Evolutionary conservation across 208 protist species (phyloP).

Genomic region (Leishmania arabica): DNA sequence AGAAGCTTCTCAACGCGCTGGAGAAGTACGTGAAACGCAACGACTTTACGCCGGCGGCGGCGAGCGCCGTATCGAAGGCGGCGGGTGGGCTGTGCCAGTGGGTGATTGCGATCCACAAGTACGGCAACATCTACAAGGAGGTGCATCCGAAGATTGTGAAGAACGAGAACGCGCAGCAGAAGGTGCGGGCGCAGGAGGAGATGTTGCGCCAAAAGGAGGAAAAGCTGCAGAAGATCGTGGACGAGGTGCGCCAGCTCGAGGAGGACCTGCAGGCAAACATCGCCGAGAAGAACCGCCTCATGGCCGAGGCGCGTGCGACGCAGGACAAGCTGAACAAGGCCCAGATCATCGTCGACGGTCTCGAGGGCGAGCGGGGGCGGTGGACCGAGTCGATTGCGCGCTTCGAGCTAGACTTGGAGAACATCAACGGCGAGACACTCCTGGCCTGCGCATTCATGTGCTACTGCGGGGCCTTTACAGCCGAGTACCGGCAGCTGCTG

Average conservation of each 20-base stretch:
- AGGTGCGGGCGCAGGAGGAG: slow-evolving; percentile 95
- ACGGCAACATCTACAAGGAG: slow-evolving; percentile 96
- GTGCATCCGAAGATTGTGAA: slow-evolving; percentile 97
- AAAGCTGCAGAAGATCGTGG: slow-evolving; percentile 92
- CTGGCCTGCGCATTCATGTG: slow-evolving; percentile 97
- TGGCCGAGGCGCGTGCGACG: slow-evolving; percentile 92
- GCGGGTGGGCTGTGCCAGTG: slow-evolving; percentile 97
- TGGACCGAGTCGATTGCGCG: slow-evolving; percentile 95
- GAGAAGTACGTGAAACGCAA: slow-evolving; percentile 94
- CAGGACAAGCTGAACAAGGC: slow-evolving; percentile 97
- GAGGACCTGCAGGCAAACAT: slow-evolving; percentile 89
- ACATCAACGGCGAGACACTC: slow-evolving; percentile 96
- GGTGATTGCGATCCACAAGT: slow-evolving; percentile 98
- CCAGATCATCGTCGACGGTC: slow-evolving; percentile 96
- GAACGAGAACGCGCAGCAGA: slow-evolving; percentile 94
- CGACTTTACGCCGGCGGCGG: slow-evolving; percentile 93
- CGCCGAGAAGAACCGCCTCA: slow-evolving; percentile 93
- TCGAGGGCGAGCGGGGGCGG: slow-evolving; percentile 96
- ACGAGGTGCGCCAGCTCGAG: slow-evolving; percentile 94
- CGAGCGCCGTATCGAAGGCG: slow-evolving; percentile 95
- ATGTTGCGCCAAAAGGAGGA: slow-evolving; percentile 93
- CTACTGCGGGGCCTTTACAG: slow-evolving; percentile 97
- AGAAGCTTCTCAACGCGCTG: slow-evolving; percentile 95
- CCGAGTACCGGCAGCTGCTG: slow-evolving; percentile 94
- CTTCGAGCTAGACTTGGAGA: slow-evolving; percentile 90